These are phyloP conservation scores for Entomortierella parvispora DNA, from an alignment of 192 early-diverging fungal genomes.

Conservation along the genomic window DNA sequence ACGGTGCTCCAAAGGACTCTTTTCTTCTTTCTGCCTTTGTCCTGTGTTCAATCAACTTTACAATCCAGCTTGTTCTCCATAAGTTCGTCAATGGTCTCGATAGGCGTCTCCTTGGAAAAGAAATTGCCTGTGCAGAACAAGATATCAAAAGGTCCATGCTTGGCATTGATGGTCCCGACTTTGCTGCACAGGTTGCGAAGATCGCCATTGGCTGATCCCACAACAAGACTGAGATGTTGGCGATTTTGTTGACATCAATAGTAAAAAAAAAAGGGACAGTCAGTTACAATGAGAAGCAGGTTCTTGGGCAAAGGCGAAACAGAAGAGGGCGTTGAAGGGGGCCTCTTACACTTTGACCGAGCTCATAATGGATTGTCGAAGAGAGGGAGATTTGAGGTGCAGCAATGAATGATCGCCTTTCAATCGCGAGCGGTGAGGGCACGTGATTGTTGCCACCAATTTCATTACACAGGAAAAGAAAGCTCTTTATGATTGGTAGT, in stretches of 20 bases:
- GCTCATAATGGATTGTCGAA: slow-evolving; percentile 17
- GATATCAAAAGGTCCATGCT: slow-evolving; percentile 90
- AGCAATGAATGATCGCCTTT: no score
- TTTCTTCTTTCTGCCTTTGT: no score
- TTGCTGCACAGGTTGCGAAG: slow-evolving; percentile 76
- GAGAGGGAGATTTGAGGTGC: no score
- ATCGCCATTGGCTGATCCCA: slow-evolving; percentile 79
- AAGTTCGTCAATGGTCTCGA: slow-evolving; percentile 62
- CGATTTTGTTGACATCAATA: neutral
- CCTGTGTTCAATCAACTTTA: no score
- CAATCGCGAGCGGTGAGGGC: no score
- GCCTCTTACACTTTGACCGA: slow-evolving; percentile 44
- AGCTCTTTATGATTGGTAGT: no score
- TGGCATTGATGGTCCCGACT: slow-evolving; percentile 76
- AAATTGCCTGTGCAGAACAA: slow-evolving; percentile 86
- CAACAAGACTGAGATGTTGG: slow-evolving; percentile 65
- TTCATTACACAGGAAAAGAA: no score
- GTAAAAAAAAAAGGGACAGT: neutral
- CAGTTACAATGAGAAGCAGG: neutral
- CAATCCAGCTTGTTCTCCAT: slow-evolving; percentile 62
- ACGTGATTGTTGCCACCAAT: no score
- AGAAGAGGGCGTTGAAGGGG: neutral
- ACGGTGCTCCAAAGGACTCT: no score
- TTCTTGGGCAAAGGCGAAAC: neutral
- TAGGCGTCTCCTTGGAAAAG: slow-evolving; percentile 63